Evolutionary conservation across 306 rosid genomes (phyloP).

Genomic region (Cucurbita ficifolia): DNA sequence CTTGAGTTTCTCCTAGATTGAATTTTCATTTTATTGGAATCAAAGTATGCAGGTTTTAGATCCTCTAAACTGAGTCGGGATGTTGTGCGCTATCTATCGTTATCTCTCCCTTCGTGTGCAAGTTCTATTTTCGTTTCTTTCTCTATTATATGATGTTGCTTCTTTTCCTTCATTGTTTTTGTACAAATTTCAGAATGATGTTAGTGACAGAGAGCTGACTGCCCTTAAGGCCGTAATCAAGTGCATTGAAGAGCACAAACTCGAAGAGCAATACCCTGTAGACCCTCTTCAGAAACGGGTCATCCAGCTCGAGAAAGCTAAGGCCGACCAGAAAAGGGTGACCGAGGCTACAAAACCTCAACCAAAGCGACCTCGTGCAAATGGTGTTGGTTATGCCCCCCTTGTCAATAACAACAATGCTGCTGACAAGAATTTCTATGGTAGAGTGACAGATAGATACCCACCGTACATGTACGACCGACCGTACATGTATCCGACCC

Average conservation of each 20-base stretch:
- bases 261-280: slow-evolving; percentile 65
- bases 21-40: neutral
- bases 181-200: slow-evolving; percentile 53
- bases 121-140: neutral
- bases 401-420: slow-evolving; percentile 35
- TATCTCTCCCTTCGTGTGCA: neutral
- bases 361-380: slow-evolving; percentile 93
- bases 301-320: slow-evolving; percentile 66
- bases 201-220: slow-evolving; percentile 71
- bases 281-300: slow-evolving; percentile 78
- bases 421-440: slow-evolving; percentile 55
- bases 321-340: slow-evolving; percentile 89
- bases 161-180: neutral
- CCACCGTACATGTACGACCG: slow-evolving; percentile 64
- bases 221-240: slow-evolving; percentile 74
- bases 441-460: slow-evolving; percentile 80
- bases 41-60: neutral
- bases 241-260: slow-evolving; percentile 88
- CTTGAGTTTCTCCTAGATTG: neutral
- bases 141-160: neutral
- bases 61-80: neutral
- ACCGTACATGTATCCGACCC: slow-evolving; percentile 56
- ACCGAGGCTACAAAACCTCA: slow-evolving; percentile 85
- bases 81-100: neutral
- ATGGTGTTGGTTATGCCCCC: slow-evolving; percentile 50